phyloP scores from a whole-genome alignment of 306 rosid species.

The Vicia villosa region DNA sequence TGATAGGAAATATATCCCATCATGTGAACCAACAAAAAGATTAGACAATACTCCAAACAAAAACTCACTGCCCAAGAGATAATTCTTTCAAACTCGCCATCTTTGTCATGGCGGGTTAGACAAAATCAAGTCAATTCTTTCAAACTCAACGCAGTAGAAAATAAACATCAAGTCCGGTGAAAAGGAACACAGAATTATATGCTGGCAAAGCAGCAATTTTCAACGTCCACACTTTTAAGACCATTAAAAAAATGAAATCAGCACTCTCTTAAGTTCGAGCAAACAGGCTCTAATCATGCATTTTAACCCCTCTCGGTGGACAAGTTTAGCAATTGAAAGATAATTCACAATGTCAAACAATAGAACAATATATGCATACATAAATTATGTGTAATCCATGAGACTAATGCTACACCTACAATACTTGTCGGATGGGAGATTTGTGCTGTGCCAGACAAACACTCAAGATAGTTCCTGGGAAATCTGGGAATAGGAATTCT shows the following conservation, averaged over 20 bases:
- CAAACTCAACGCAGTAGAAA: background rate
- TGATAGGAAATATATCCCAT: background rate
- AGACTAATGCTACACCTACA: conserved; percentile 29
- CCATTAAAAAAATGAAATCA: conserved; percentile 12
- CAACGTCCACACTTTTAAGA: background rate
- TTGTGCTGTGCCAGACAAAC: conserved; percentile 30
- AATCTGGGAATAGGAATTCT: conserved; percentile 28
- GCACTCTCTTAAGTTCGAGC: conserved; percentile 20
- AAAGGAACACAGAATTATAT: background rate
- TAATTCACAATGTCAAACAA: conserved; percentile 35
- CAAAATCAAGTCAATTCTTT: too few species aligned
- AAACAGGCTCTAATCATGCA: conserved; percentile 13
- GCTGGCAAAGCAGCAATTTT: conserved; percentile 21
- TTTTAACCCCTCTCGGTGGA: conserved; percentile 9
- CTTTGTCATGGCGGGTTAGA: too few species aligned
- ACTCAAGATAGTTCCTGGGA: conserved; percentile 29
- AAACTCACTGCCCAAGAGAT: too few species aligned
- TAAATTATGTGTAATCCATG: conserved; percentile 29
- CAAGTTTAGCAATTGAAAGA: conserved; percentile 33
- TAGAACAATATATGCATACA: conserved; percentile 13
- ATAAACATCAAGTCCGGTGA: background rate
- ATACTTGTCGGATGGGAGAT: conserved; percentile 16
- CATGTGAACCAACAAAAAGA: background rate
- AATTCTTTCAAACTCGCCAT: too few species aligned
- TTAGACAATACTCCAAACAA: too few species aligned